Percentiles rank a stretch among this genome's conserved stretches.
Evolutionary conservation across 2,329 filamentous ascomycete genomes (phyloP).

Genomic region (Sodiomyces alkalinus): DNA sequence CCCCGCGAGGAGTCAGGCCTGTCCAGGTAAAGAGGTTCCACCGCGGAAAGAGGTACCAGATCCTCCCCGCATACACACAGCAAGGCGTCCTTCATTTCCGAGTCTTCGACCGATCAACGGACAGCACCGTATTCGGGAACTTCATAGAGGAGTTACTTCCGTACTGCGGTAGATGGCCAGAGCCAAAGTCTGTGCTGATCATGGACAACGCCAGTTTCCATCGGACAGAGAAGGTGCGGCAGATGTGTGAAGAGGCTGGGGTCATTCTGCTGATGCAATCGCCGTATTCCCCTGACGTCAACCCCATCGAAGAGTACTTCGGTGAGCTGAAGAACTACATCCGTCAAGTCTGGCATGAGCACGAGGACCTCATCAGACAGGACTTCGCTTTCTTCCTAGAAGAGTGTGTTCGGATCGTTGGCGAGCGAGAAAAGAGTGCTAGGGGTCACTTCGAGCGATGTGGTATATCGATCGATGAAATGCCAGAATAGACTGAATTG

Average conservation of each 20-base stretch:
- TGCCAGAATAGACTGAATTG: too few species aligned
- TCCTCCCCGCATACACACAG: slow-evolving; percentile 15
- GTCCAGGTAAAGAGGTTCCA: slow-evolving; percentile 10
- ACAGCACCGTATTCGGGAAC: slow-evolving; percentile 13
- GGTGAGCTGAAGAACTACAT: neutral
- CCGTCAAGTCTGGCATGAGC: neutral
- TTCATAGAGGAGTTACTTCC: slow-evolving; percentile 17
- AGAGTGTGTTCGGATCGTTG: neutral
- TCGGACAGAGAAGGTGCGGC: slow-evolving; percentile 10
- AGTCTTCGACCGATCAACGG: slow-evolving; percentile 6
- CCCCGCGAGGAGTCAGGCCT: slow-evolving; percentile 13
- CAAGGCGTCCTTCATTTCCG: slow-evolving; percentile 10
- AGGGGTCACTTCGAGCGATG: neutral
- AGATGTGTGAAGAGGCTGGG: slow-evolving; percentile 12
- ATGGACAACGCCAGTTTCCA: slow-evolving; percentile 20
- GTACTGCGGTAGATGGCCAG: slow-evolving; percentile 15
- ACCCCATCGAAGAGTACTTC: slow-evolving; percentile 12
- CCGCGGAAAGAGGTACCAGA: slow-evolving; percentile 10
- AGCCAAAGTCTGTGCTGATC: slow-evolving; percentile 18
- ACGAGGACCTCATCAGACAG: neutral
- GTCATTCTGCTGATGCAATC: slow-evolving; percentile 6
- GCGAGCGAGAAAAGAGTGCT: neutral
- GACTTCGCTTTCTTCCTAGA: neutral
- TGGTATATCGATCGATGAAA: neutral
- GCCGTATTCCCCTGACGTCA: slow-evolving; percentile 11